phyloP scores from a whole-genome alignment of 352 stramenopile genomes.

The Discostella stelligera region DNA sequence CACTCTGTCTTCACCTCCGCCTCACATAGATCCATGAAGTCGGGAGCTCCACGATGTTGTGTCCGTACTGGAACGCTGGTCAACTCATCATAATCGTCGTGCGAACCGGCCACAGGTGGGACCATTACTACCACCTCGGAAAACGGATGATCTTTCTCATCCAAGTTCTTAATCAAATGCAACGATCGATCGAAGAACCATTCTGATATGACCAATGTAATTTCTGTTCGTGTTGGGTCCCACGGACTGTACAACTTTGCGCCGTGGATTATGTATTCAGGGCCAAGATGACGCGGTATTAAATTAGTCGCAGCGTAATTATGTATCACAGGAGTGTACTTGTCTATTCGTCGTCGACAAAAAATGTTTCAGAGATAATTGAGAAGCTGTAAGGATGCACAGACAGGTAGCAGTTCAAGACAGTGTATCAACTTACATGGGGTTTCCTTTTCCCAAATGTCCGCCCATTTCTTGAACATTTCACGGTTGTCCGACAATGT shows the following conservation, averaged over 20 bases:
- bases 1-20: slow-evolving; percentile 61
- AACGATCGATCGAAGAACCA: slow-evolving; percentile 56
- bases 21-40: slow-evolving; percentile 69
- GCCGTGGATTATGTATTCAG: slow-evolving; percentile 69
- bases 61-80: slow-evolving; percentile 51
- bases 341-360: slow-evolving; percentile 14
- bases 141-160: slow-evolving; percentile 69
- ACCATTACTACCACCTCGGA: slow-evolving; percentile 63
- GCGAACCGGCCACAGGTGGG: slow-evolving; percentile 25
- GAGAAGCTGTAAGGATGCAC: no score
- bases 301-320: slow-evolving; percentile 71
- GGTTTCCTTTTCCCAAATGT: slow-evolving; percentile 51
- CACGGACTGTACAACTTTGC: slow-evolving; percentile 63
- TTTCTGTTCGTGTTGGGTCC: slow-evolving; percentile 49
- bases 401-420: no score
- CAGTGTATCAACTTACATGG: slow-evolving; percentile 3
- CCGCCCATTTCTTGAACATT: slow-evolving; percentile 52
- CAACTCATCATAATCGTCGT: slow-evolving; percentile 49
- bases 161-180: slow-evolving; percentile 50
- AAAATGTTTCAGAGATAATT: no score
- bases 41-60: slow-evolving; percentile 43
- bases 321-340: slow-evolving; percentile 62
- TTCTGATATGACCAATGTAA: slow-evolving; percentile 61
- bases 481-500: slow-evolving; percentile 55
- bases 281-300: slow-evolving; percentile 58